These are phyloP conservation scores for Mrakia blollopis DNA, from an alignment of 768 basidiomycete genomes.

Conservation along the genomic window DNA sequence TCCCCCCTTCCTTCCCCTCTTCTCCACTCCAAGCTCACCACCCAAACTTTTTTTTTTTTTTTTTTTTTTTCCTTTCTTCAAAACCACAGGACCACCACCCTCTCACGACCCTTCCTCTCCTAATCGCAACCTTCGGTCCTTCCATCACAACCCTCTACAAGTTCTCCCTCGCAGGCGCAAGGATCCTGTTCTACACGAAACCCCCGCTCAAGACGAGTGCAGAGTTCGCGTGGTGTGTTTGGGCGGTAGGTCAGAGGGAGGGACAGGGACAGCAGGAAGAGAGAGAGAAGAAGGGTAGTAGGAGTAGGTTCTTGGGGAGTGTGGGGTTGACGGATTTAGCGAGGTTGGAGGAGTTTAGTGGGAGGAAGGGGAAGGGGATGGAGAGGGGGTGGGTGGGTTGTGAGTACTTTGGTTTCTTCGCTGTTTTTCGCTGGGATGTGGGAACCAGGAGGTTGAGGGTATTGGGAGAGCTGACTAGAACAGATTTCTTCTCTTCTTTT, in stretches of 20 bases:
- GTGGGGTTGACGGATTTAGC: constrained; percentile 2
- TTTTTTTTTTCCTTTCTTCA: background rate
- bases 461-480: background rate
- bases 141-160: constrained; percentile 10
- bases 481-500: background rate
- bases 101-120: background rate
- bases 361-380: background rate
- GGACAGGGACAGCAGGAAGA: background rate
- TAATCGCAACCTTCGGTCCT: background rate
- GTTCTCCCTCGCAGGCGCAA: background rate
- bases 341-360: background rate
- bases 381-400: background rate
- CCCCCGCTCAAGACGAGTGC: constrained; percentile 5
- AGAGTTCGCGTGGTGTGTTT: constrained; percentile 13
- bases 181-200: constrained; percentile 8
- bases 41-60: background rate
- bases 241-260: background rate
- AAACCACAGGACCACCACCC: background rate
- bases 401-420: background rate
- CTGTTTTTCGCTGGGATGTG: background rate
- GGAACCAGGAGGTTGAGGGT: background rate
- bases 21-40: too few species aligned
- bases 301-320: constrained; percentile 9
- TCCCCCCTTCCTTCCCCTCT: background rate
- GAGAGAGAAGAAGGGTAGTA: background rate